Conservation (phyloP, 169 alveolate species). For the Babesia bigemina region DNA sequence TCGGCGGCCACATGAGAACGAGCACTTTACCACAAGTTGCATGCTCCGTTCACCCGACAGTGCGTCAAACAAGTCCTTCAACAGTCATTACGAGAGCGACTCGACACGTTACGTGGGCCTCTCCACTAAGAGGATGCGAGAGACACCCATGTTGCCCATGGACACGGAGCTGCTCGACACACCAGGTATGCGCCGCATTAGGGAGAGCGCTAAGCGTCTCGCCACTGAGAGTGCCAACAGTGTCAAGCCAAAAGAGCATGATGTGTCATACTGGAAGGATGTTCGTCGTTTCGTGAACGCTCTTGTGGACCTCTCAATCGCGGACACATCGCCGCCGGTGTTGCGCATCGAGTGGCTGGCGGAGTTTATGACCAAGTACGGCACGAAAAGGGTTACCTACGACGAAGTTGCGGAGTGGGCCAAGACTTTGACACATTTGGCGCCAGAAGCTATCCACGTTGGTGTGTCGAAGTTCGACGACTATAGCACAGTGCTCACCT, state of each 20-base stretch:
- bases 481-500: slow-evolving; percentile 43
- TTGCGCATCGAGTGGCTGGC: slow-evolving; percentile 52
- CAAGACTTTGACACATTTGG: slow-evolving; percentile 34
- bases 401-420: slow-evolving; percentile 59
- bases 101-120: too few relatives aligned
- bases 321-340: slow-evolving; percentile 46
- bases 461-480: slow-evolving; percentile 59
- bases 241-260: slow-evolving; percentile 14
- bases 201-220: slow-evolving; percentile 43
- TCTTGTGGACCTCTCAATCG: slow-evolving; percentile 37
- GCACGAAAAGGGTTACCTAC: slow-evolving; percentile 44
- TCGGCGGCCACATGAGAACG: neutral
- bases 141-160: slow-evolving; percentile 39
- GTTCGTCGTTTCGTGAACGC: slow-evolving; percentile 49
- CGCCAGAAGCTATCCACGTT: slow-evolving; percentile 27
- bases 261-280: slow-evolving; percentile 50
- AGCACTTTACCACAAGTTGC: neutral
- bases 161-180: slow-evolving; percentile 56
- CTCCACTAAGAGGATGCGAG: slow-evolving; percentile 18
- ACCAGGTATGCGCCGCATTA: slow-evolving; percentile 65
- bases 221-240: neutral
- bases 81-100: too few relatives aligned
- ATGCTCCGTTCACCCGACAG: neutral
- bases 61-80: neutral
- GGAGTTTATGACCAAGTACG: slow-evolving; percentile 53